Conservation (phyloP, 139 green algal species). For the Medakamo hakoo region DNA sequence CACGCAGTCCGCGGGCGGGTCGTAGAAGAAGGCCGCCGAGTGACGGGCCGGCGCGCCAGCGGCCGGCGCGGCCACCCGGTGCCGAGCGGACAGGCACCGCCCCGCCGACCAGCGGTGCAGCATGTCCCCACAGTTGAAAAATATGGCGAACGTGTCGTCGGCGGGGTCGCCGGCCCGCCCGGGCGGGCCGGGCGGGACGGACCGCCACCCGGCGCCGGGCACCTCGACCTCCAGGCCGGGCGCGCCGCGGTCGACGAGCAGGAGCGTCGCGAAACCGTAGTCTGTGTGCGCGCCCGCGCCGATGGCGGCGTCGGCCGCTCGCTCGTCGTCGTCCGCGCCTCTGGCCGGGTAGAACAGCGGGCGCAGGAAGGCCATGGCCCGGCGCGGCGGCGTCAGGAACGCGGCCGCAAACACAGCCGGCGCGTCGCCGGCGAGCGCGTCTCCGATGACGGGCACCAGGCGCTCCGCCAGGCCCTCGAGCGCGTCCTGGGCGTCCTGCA, state of each 20-base stretch:
- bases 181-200: too few species aligned
- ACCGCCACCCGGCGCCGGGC: background rate
- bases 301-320: background rate
- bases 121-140: background rate
- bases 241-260: background rate
- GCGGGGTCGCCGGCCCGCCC: too few species aligned
- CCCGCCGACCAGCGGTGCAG: background rate
- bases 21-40: background rate
- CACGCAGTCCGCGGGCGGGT: background rate
- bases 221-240: background rate
- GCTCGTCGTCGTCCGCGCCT: too few species aligned
- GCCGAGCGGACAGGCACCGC: background rate
- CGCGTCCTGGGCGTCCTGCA: background rate
- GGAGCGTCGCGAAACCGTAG: background rate
- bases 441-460: background rate
- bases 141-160: too few species aligned
- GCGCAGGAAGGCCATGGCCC: background rate
- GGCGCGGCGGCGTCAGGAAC: background rate
- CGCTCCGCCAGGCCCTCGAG: background rate
- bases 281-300: background rate
- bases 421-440: background rate
- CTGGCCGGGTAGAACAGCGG: background rate
- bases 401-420: background rate
- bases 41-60: too few species aligned
- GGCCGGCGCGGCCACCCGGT: background rate